Base-by-base conservation (phyloP, 768 basidiomycete species). In the Xerocomellus dryophilus region DNA sequence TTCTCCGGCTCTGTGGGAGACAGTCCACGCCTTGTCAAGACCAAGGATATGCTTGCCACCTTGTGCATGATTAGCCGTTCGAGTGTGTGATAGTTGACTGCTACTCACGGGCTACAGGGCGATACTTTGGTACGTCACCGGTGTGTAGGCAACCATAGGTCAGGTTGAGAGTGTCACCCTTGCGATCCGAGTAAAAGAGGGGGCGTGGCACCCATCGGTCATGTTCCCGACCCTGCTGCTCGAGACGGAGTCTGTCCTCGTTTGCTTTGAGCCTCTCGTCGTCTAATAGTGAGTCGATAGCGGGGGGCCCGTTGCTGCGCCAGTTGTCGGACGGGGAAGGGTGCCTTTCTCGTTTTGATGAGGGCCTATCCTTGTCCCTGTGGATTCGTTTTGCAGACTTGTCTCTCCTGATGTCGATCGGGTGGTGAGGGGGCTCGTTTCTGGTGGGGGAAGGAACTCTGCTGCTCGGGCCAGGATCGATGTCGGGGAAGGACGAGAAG, bases 401-500 rank as follows among this genome's bases (percentile, higher is more conserved):
- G 49, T 71, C 65, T 47, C 51, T 51, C 47, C 51, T 29, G 44
- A 51, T 18, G 54, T 61, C 62, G 35, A 50, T 51, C 17, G 47
- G 53, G 31, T 43, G 55, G 50, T 57, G 64, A 55, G 49, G 43
- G 25, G 53, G 10, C 41, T 64, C 63, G 21, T 58, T 59, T 47
- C 56, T 57, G n/a, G 50, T 5, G 31, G 60, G 56, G 20, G 65
- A 60, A 43, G 53, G 46, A 1, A 59, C 21, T 21, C 38, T 62
- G 54, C 68, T 66, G 48, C 74, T 78, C 5, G 77, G 68, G 4
- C 73, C 77, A 47, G 75, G 69, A 20, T 80, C 78, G n/a, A 81
- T 53, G 49, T 85, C 82, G 34, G 87, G 86, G 66, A 90, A 89
- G 25, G 86, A 86, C 14, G 78, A 66, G 66, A 89, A 90, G 2